Percentiles rank a stretch among this genome's conserved stretches.
Conservation (phyloP, 2,329 filamentous ascomycete genomes). For the Venturia aucupariae region DNA sequence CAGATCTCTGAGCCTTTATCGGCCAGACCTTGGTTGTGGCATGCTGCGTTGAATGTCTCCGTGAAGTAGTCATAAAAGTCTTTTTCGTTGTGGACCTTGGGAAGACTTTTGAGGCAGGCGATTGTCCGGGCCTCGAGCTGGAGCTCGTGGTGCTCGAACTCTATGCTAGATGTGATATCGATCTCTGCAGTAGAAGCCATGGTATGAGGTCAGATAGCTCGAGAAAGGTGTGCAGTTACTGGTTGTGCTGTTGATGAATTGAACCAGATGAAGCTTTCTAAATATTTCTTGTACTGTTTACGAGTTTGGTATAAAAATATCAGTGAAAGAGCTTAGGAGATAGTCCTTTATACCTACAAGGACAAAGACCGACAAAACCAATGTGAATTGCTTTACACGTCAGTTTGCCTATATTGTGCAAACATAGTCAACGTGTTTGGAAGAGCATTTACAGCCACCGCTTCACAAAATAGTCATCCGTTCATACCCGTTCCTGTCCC, state of each 20-base stretch:
- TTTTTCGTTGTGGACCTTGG: neutral
- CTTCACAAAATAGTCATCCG: too few relatives aligned
- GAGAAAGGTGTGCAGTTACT: neutral
- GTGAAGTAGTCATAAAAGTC: too few relatives aligned
- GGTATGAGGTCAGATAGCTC: neutral
- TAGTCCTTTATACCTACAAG: neutral
- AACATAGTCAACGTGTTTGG: neutral
- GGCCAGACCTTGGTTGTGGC: too few relatives aligned
- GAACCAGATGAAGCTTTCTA: too few relatives aligned
- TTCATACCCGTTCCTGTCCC: too few relatives aligned
- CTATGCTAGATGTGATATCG: neutral
- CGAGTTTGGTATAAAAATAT: neutral
- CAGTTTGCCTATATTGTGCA: neutral
- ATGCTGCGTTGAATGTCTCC: too few relatives aligned
- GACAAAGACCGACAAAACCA: neutral
- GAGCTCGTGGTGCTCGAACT: neutral
- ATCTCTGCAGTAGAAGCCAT: neutral
- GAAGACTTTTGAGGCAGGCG: neutral
- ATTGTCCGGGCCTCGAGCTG: neutral
- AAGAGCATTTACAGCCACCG: neutral
- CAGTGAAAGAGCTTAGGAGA: neutral
- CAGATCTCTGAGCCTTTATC: too few relatives aligned
- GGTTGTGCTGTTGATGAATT: neutral
- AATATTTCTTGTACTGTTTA: too few relatives aligned
- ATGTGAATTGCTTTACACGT: neutral